These are phyloP conservation scores for Pyrenula aspistea DNA, from an alignment of 495 filamentous ascomycete species.

Conservation along the genomic window DNA sequence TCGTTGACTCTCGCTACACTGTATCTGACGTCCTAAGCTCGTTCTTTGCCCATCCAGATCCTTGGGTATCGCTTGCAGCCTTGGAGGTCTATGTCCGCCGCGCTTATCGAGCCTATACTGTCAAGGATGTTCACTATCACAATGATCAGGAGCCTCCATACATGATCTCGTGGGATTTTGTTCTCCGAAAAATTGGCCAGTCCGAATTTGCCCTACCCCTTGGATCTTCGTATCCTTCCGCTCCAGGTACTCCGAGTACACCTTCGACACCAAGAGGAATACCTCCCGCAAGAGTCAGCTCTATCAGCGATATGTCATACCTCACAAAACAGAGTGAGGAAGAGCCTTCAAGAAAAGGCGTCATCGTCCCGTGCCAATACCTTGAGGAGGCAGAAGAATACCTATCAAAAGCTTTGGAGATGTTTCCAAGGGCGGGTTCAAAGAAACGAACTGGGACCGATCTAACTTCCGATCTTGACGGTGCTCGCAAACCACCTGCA, in stretches of 20 bases:
- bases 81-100: conserved; percentile 94
- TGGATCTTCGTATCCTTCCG: conserved; percentile 63
- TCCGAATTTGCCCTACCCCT: conserved; percentile 75
- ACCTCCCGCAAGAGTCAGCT: conserved; percentile 70
- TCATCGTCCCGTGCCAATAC: conserved; percentile 84
- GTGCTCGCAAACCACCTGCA: conserved; percentile 52
- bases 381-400: conserved; percentile 87
- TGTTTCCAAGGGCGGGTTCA: conserved; percentile 47
- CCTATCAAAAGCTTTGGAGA: conserved; percentile 68
- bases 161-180: conserved; percentile 89
- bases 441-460: conserved; percentile 36
- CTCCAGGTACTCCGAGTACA: conserved; percentile 66
- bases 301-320: conserved; percentile 94
- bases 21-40: conserved; percentile 91
- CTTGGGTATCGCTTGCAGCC: conserved; percentile 88
- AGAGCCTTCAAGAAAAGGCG: conserved; percentile 83
- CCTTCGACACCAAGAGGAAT: conserved; percentile 48
- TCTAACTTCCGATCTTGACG: conserved; percentile 59
- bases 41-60: conserved; percentile 89
- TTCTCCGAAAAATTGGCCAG: conserved; percentile 80
- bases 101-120: conserved; percentile 87
- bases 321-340: conserved; percentile 51
- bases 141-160: conserved; percentile 65
- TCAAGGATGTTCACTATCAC: conserved; percentile 82
- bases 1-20: conserved; percentile 95